phyloP scores from a whole-genome alignment of 2,329 filamentous ascomycete species.

The Claviceps lovelessii region DNA sequence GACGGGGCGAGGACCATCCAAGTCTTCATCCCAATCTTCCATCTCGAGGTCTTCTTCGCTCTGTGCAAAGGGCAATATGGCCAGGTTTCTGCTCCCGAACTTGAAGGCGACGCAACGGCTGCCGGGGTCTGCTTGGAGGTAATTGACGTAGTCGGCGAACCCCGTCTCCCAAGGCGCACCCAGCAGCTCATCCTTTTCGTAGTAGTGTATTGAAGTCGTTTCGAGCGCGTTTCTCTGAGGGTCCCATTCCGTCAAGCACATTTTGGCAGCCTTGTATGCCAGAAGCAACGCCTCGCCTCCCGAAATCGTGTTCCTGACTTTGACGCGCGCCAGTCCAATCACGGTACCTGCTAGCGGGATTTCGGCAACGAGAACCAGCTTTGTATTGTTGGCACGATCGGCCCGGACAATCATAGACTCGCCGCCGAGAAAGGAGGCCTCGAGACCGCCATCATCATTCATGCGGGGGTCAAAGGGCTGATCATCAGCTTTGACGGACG shows the following conservation, averaged over 20 bases:
- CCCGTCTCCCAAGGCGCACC: conserved; percentile 69
- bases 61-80: conserved; percentile 86
- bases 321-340: conserved; percentile 67
- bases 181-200: conserved; percentile 82
- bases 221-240: conserved; percentile 62
- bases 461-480: conserved; percentile 37
- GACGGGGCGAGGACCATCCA: conserved; percentile 51
- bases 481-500: conserved; percentile 24
- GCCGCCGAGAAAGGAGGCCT: conserved; percentile 50
- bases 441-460: conserved; percentile 48
- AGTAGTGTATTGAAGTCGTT: conserved; percentile 93
- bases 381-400: conserved; percentile 53
- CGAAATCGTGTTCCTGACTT: conserved; percentile 55
- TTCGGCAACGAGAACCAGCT: conserved; percentile 73
- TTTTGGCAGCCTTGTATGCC: conserved; percentile 78
- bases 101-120: conserved; percentile 90
- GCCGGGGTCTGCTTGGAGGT: conserved; percentile 74
- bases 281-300: conserved; percentile 74
- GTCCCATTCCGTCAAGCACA: conserved; percentile 91
- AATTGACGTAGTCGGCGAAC: conserved; percentile 62
- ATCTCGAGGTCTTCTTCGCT: conserved; percentile 76
- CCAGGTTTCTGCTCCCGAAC: conserved; percentile 77
- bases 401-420: conserved; percentile 47
- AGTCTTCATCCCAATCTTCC: conserved; percentile 76
- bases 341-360: conserved; percentile 73